phyloP scores from a whole-genome alignment of 2,329 filamentous ascomycete genomes.

The Rachicladosporium sp. region DNA sequence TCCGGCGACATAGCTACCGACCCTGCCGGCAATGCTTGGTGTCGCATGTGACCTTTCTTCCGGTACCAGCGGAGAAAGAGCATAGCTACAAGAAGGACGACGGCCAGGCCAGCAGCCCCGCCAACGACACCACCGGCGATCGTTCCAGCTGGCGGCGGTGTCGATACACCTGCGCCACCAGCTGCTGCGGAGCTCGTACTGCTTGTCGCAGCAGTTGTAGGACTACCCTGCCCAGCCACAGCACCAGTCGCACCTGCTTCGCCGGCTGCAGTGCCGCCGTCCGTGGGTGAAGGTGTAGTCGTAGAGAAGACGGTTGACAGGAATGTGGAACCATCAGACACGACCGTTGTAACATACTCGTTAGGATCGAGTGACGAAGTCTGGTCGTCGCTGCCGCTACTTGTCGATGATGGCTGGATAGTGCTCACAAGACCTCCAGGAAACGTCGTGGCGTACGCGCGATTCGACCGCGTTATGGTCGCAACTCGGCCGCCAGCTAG shows the following conservation, averaged over 20 bases:
- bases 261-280: not conserved
- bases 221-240: too few relatives aligned
- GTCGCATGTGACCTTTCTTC: constrained; percentile 14
- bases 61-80: constrained; percentile 43
- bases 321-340: not conserved
- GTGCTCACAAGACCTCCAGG: constrained; percentile 13
- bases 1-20: constrained; percentile 5
- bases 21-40: constrained; percentile 16
- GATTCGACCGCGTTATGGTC: constrained; percentile 12
- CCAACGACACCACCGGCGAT: constrained; percentile 53
- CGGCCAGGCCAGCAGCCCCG: constrained; percentile 44
- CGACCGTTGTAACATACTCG: constrained; percentile 3
- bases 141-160: constrained; percentile 33
- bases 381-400: not conserved
- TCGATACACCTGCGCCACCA: constrained; percentile 2
- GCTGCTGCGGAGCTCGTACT: not conserved
- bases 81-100: constrained; percentile 39
- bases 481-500: constrained; percentile 14
- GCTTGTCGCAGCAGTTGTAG: too few relatives aligned
- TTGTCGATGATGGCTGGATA: constrained; percentile 9
- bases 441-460: constrained; percentile 17
- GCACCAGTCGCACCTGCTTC: not conserved
- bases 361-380: not conserved
- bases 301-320: constrained; percentile 3
- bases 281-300: not conserved